Conservation (phyloP, 2,329 filamentous ascomycete genomes). For the Fusarium sp. region DNA sequence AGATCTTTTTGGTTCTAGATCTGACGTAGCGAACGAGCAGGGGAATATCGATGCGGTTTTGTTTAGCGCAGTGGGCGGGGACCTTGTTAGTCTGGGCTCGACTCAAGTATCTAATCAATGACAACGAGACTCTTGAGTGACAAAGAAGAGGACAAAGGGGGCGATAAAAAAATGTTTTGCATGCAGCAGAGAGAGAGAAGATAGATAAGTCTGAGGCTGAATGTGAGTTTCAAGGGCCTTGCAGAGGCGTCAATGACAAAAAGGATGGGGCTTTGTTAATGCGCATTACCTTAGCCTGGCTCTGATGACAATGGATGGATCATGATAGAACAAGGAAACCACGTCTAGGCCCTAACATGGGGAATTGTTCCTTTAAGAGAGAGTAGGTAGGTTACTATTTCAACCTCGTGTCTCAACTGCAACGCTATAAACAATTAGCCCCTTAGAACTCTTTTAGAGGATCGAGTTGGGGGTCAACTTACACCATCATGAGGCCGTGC, state of each 20-base stretch:
- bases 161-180: not conserved
- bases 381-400: not conserved
- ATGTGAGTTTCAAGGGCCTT: not conserved
- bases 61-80: constrained; percentile 30
- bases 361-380: constrained; percentile 6
- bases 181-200: not conserved
- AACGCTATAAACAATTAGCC: not conserved
- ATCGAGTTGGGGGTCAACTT: constrained; percentile 23
- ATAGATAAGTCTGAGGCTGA: not conserved
- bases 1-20: constrained; percentile 24
- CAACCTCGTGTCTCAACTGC: not conserved
- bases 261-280: constrained; percentile 12
- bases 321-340: constrained; percentile 1
- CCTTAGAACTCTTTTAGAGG: not conserved
- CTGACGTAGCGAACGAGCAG: constrained; percentile 36
- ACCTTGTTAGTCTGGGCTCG: not conserved
- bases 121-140: not conserved
- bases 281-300: not conserved
- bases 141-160: not conserved
- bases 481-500: constrained; percentile 19
- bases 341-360: not conserved
- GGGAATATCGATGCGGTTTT: constrained; percentile 20
- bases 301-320: not conserved
- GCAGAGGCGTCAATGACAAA: not conserved
- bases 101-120: not conserved